Conservation (phyloP, 129 eudicot species). For the Arctium minus region DNA sequence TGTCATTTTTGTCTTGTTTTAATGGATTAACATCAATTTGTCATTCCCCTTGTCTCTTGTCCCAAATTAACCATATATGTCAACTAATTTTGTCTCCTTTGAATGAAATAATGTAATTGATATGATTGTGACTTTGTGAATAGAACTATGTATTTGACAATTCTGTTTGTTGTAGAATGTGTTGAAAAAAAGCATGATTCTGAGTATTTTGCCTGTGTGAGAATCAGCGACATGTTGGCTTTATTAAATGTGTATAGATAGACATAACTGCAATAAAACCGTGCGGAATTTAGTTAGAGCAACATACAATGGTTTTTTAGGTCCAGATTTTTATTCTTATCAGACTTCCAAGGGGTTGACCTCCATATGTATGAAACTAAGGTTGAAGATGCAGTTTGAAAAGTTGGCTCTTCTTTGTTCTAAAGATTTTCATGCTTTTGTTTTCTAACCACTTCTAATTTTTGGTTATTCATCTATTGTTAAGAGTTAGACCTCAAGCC, state of each 20-base stretch:
- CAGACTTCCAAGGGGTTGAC: neutral
- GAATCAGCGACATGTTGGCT: neutral
- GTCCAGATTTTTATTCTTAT: neutral
- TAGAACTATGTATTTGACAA: neutral
- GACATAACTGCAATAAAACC: neutral
- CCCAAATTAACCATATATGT: neutral
- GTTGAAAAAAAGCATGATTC: neutral
- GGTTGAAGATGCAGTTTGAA: neutral
- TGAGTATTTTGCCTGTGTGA: neutral
- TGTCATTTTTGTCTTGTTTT: neutral
- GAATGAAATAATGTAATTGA: neutral
- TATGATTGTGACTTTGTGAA: neutral
- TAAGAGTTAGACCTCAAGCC: neutral
- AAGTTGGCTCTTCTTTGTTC: neutral
- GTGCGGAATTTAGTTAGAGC: neutral
- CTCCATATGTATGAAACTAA: neutral
- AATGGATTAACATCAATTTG: neutral
- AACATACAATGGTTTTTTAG: conserved; percentile 1
- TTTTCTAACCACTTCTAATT: neutral
- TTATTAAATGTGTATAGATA: neutral
- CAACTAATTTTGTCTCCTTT: neutral
- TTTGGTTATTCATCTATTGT: neutral
- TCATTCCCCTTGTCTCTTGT: neutral
- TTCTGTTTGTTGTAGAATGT: neutral
- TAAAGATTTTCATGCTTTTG: neutral